Conservation (phyloP, 164 flowering plant species). For the Santalum album region DNA sequence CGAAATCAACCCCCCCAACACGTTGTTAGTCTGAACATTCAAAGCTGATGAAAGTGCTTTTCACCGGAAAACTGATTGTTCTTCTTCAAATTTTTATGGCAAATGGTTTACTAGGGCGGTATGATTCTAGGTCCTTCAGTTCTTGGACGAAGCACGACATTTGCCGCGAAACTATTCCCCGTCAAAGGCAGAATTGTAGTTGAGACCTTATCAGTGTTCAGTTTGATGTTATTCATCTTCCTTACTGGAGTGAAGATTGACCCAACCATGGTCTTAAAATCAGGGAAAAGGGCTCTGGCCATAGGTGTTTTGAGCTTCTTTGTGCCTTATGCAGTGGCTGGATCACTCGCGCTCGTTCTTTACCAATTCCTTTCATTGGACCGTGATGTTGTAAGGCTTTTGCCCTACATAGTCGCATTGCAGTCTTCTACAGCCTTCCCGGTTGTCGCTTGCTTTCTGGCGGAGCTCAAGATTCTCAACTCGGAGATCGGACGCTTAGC, state of each 20-base stretch:
- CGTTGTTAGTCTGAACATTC: too few relatives aligned
- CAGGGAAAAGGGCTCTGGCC: constrained; percentile 22
- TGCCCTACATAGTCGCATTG: constrained; percentile 13
- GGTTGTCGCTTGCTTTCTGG: constrained; percentile 27
- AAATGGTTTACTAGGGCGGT: constrained; percentile 30
- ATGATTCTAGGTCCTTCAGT: constrained; percentile 37
- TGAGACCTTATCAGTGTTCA: constrained; percentile 31
- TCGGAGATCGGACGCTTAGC: constrained; percentile 47
- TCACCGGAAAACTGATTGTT: background rate
- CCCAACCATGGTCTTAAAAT: constrained; percentile 18
- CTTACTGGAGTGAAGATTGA: constrained; percentile 38
- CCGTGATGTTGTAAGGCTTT: background rate
- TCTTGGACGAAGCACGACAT: constrained; percentile 22
- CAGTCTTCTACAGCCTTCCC: constrained; percentile 29
- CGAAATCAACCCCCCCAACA: too few relatives aligned
- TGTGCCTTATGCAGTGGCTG: constrained; percentile 23
- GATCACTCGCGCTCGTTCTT: constrained; percentile 6
- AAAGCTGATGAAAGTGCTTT: background rate
- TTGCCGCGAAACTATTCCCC: constrained; percentile 25
- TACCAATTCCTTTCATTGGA: constrained; percentile 12
- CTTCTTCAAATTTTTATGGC: background rate
- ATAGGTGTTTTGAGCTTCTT: constrained; percentile 25
- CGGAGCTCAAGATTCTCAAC: constrained; percentile 38
- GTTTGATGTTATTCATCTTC: constrained; percentile 37
- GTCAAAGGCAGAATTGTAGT: constrained; percentile 12